phyloP scores from a whole-genome alignment of 2,329 filamentous ascomycete species.

The Iodosphaeria phyllophila region DNA sequence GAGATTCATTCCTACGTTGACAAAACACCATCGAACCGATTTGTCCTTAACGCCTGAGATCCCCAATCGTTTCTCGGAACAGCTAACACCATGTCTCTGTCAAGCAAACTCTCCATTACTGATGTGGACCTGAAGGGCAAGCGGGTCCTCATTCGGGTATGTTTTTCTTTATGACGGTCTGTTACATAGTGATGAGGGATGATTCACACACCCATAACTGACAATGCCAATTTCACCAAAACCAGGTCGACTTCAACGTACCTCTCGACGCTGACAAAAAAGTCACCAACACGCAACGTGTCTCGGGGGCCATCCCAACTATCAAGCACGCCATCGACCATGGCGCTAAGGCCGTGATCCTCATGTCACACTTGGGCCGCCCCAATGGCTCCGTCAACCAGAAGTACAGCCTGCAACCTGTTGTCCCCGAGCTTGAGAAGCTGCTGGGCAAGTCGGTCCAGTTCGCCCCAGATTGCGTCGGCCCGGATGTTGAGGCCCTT shows the following conservation, averaged over 20 bases:
- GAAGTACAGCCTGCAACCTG: conserved; percentile 90
- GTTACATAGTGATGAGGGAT: too few species aligned
- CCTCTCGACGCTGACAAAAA: conserved; percentile 85
- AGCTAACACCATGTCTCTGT: conserved; percentile 67
- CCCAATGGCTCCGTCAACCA: conserved; percentile 76
- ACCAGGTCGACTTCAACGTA: conserved; percentile 98
- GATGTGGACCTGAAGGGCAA: conserved; percentile 97
- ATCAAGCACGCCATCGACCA: conserved; percentile 88
- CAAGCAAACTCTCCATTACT: conserved; percentile 92
- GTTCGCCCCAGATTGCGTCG: conserved; percentile 82
- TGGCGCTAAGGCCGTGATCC: conserved; percentile 77
- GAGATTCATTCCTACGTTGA: too few species aligned
- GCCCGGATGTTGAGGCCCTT: conserved; percentile 72
- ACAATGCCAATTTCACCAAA: conserved; percentile 1
- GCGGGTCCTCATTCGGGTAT: conserved; percentile 89
- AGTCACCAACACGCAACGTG: conserved; percentile 96
- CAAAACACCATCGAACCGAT: too few species aligned
- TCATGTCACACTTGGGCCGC: conserved; percentile 97
- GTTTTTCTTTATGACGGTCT: too few species aligned
- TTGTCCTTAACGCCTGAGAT: too few species aligned
- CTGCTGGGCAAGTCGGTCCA: conserved; percentile 68
- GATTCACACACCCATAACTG: too few species aligned
- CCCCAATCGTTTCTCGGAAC: too few species aligned
- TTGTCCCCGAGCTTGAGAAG: conserved; percentile 83
- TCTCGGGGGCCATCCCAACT: conserved; percentile 84